These are phyloP conservation scores for Prinsepia uniflora DNA, from an alignment of 306 rosid genomes.

Conservation along the genomic window DNA sequence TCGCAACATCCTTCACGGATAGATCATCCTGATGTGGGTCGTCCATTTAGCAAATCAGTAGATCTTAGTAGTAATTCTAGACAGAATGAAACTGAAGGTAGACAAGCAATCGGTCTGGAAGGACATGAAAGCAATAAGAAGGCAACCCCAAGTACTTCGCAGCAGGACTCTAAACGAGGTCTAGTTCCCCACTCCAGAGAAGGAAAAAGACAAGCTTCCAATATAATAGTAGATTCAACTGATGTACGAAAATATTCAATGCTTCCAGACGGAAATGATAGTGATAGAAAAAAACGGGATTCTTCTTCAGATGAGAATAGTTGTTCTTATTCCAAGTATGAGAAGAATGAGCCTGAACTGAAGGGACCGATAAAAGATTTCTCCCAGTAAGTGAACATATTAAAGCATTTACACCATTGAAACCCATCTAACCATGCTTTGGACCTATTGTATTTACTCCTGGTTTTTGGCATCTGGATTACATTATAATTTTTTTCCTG, in stretches of 20 bases:
- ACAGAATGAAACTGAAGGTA: conserved; percentile 45
- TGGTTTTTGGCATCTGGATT: conserved; percentile 33
- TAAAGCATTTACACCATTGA: conserved; percentile 15
- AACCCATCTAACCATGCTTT: conserved; percentile 8
- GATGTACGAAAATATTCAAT: conserved; percentile 54
- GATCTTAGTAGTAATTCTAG: conserved; percentile 50
- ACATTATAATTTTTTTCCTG: not conserved
- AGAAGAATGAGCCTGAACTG: conserved; percentile 81
- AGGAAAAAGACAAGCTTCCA: conserved; percentile 51
- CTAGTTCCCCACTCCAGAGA: conserved; percentile 43
- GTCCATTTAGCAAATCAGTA: conserved; percentile 38
- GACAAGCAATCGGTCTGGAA: conserved; percentile 52
- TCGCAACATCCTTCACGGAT: too few relatives aligned
- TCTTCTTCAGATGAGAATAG: conserved; percentile 97
- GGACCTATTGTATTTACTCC: conserved; percentile 16
- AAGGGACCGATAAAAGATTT: conserved; percentile 73
- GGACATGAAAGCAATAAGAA: conserved; percentile 72
- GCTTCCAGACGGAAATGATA: conserved; percentile 59
- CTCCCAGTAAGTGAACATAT: conserved; percentile 65
- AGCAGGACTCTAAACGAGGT: conserved; percentile 51
- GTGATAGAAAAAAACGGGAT: conserved; percentile 85
- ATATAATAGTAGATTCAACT: conserved; percentile 46
- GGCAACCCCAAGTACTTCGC: conserved; percentile 38
- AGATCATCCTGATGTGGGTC: conserved; percentile 48
- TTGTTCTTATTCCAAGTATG: conserved; percentile 90